These are phyloP conservation scores for Kodamaea ohmeri DNA, from an alignment of 1,139 yeast genomes.

Conservation along the genomic window DNA sequence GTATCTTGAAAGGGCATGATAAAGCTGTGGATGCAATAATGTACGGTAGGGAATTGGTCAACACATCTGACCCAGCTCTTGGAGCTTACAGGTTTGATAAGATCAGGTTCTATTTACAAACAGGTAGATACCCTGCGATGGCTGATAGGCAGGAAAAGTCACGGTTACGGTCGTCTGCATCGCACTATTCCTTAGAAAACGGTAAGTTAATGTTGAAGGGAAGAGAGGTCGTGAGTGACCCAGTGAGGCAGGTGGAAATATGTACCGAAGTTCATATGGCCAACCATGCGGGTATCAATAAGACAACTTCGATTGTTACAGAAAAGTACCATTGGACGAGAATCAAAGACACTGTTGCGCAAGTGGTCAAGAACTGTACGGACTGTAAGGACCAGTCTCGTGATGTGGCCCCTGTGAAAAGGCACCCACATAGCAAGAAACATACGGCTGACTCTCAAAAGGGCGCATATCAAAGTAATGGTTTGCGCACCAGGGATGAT, in stretches of 20 bases:
- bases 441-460: slow-evolving; percentile 9
- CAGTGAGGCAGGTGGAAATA: slow-evolving; percentile 68
- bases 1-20: slow-evolving; percentile 79
- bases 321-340: slow-evolving; percentile 90
- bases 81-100: slow-evolving; percentile 72
- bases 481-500: slow-evolving; percentile 20
- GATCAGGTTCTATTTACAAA: slow-evolving; percentile 72
- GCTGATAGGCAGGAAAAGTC: slow-evolving; percentile 83
- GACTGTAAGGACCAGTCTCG: slow-evolving; percentile 57
- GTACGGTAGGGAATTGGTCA: slow-evolving; percentile 58
- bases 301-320: slow-evolving; percentile 73
- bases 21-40: slow-evolving; percentile 78
- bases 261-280: slow-evolving; percentile 68
- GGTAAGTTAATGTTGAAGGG: slow-evolving; percentile 78
- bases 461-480: slow-evolving; percentile 8
- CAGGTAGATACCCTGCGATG: slow-evolving; percentile 83
- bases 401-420: slow-evolving; percentile 31
- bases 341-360: slow-evolving; percentile 82
- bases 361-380: slow-evolving; percentile 72
- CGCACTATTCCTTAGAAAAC: slow-evolving; percentile 67
- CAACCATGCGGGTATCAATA: slow-evolving; percentile 87
- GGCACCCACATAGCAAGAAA: slow-evolving; percentile 24
- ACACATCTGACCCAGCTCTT: slow-evolving; percentile 46
- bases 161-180: slow-evolving; percentile 75
- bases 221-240: slow-evolving; percentile 77